Evolutionary conservation across 257 asterid genomes (phyloP), one percentile per base, ranked within the genome.

Genomic region (Cordia subcordata): DNA sequence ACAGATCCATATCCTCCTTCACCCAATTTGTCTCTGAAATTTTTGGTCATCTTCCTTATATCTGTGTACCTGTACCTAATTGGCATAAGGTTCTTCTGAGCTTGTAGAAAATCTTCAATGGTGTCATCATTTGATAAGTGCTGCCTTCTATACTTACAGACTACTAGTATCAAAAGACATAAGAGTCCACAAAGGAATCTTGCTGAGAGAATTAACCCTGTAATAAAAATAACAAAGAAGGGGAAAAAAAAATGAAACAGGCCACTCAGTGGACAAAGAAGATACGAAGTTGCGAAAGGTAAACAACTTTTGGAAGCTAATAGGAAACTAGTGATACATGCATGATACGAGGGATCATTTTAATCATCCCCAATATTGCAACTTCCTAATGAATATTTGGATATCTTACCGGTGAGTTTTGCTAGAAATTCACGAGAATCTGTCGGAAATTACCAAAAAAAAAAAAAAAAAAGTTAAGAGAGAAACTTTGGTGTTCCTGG

Each of bases 1-100:
- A 81, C 82, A 16, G 73, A 55, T 18, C 84, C 88, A 59, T 67
- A 72, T 18, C 73, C 70, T 32, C 88, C 82, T 68, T 67, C 77
- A 0, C 88, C 85, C 63, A 79, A 21, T 67, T 76, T 74, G n/a
- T 75, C 60, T 63, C 66, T 70, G 70, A 81, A 76, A 37, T 72
- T 78, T 4, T 40, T 56, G 0, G 82, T 71, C 80, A 83, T 83
- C 70, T 64, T 80, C 54, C 57, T 80, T 35, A 80, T 74, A 37
- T 81, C 79, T 4, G 67, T 53, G 20, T 69, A 78, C 42, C 64
- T 57, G 53, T 83, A 83, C 55, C 61, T 76, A 58, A 84, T 84
- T 10, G 84, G 84, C 63, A 69, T 49, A 57, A 75, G 67, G 63
- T 64, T 53, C 12, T 53, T 62, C 39, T 66, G 84, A 10, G 47